Evolutionary conservation across 176 grass and related monocot genomes (phyloP), one percentile per base, ranked within the genome.

Genomic region (Carex cristatella): DNA sequence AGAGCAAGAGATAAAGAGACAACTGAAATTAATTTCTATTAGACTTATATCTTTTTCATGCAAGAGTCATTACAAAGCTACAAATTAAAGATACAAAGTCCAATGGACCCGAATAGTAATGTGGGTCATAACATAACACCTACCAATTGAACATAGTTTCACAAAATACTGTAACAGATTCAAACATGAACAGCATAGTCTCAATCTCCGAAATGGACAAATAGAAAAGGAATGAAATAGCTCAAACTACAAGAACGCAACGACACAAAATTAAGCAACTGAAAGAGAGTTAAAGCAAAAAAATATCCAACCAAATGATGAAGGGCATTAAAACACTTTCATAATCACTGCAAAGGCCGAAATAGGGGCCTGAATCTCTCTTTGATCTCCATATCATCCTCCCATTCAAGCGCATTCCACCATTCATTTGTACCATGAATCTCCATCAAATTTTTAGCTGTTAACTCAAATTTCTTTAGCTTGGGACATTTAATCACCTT

Each of bases 401-500:
- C 37, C 37, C 37, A 4, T 38, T 38, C 37, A 38, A 97, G 63
- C 13, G 37, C 74, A 85, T 91, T 78, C 85, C 85, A 94, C 94
- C 90, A 94, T 42, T 92, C 89, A 40, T 88, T 90, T 13, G 79
- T 62, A 80, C 92, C 84, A 0, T 89, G 83, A 79, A 97, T 85
- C 78, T 62, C 83, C n/a, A 73, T 81, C 30, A 97, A 82, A 33
- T 83, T 81, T 28, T 53, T 79, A 1, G 87, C 92, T 16, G 63
- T 62, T 16, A 94, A 87, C 3, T 86, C 73, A 7, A 97, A 75
- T 69, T 56, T 92, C 83, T 89, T 94, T 87, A 97, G 81, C 18
- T 51, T 94, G 2, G 83, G 88, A 81, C 92, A 97, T 23, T 97
- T 85, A 2, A 72, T 80, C 66, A 97, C 85, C 63, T 91, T 92